Evolutionary conservation across 179 eudicot genomes (phyloP).

Genomic region (Spinacia oleracea): DNA sequence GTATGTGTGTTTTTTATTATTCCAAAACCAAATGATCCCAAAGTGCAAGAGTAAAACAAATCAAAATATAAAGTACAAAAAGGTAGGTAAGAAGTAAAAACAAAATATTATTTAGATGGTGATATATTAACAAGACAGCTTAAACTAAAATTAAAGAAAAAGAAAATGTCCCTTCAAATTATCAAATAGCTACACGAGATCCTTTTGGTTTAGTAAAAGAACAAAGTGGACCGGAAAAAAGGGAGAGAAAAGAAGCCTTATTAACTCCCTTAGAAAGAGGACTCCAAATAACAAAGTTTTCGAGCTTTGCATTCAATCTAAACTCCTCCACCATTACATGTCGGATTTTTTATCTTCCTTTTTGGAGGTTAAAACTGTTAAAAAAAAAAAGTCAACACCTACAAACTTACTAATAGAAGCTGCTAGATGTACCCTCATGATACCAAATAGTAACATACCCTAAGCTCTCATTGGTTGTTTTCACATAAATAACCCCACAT

Average conservation of each 20-base stretch:
- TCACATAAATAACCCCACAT: no score
- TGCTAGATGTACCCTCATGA: no score
- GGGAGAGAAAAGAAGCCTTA: conserved; percentile 9
- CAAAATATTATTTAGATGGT: background rate
- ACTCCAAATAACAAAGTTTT: conserved; percentile 10
- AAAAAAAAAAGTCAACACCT: background rate
- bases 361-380: background rate
- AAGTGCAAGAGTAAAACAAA: background rate
- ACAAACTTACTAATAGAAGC: background rate
- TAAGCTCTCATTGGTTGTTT: no score
- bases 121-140: background rate
- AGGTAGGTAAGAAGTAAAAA: background rate
- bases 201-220: background rate
- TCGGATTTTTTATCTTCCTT: background rate
- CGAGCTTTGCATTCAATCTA: conserved; percentile 22
- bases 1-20: no score
- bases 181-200: background rate
- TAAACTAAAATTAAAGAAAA: background rate
- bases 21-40: background rate
- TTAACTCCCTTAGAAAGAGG: background rate
- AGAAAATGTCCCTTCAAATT: conserved; percentile 14
- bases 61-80: background rate
- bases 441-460: no score
- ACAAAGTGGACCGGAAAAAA: background rate
- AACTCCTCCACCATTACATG: conserved; percentile 21